Evolutionary conservation across 768 basidiomycete species (phyloP).

Genomic region (Macrolepiota fuliginosa): DNA sequence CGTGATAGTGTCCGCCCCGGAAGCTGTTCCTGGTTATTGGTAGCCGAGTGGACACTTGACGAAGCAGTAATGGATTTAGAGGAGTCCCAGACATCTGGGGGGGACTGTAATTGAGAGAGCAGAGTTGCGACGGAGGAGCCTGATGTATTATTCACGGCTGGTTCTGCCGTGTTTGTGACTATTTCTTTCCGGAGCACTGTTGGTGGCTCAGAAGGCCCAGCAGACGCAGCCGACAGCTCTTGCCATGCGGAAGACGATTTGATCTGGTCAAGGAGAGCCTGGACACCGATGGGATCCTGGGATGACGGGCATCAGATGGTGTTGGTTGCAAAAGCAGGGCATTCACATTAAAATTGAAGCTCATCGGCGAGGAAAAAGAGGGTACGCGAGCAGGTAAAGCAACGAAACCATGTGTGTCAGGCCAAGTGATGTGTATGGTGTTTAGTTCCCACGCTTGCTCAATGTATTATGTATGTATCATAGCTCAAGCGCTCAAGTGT

Average conservation of each 20-base stretch:
- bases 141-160: constrained; percentile 6
- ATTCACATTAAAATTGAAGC: constrained; percentile 58
- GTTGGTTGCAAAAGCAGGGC: neutral
- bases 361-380: constrained; percentile 22
- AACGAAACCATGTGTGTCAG: neutral
- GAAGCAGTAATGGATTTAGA: neutral
- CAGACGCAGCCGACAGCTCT: constrained; percentile 27
- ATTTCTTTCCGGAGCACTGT: constrained; percentile 1
- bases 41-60: neutral
- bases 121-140: constrained; percentile 53
- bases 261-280: constrained; percentile 70
- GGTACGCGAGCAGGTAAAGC: neutral
- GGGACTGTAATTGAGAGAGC: constrained; percentile 56
- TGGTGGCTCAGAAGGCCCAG: constrained; percentile 2
- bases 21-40: neutral
- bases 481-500: too few relatives aligned
- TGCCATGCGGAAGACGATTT: constrained; percentile 71
- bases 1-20: neutral
- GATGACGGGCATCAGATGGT: constrained; percentile 3
- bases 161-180: constrained; percentile 7
- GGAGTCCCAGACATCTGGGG: constrained; percentile 16
- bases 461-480: too few relatives aligned
- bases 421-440: too few relatives aligned
- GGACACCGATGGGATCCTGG: constrained; percentile 66
- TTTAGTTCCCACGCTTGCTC: neutral